Base-by-base conservation (phyloP, 495 filamentous ascomycete species). In the Penicillium daleae region DNA sequence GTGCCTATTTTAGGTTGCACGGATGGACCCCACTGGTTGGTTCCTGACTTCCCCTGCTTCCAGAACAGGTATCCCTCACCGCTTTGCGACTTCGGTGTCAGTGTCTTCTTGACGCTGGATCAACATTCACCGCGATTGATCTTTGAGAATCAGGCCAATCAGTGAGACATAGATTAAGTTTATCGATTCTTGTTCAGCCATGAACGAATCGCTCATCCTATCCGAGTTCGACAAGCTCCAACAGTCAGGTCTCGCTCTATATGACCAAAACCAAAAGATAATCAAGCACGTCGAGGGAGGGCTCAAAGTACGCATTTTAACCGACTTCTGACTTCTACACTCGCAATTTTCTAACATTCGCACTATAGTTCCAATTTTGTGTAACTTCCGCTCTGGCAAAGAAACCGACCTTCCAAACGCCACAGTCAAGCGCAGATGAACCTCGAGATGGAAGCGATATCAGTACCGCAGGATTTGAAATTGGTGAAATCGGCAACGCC, bases 351-450 rank as follows among this genome's bases (percentile, higher is more conserved):
- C 49, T 52, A 21, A 52, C 13, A 17, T 8, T n/a, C 6, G n/a
- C 49, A 19, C n/a, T 13, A 9, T 9, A 52, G 49, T 52, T 29
- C 6, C 49, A 52, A 52, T 52, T 52, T 6, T 52, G 49, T 21
- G 15, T 52, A 13, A 52, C 49, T 29, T 52, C 49, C 12, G 49
- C 49, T 52, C 26, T 52, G 4, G 24, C 49, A 2, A 52, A 32
- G 27, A 52, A 52, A 19, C 49, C 49, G 12, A 52, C 12, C 6
- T 52, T 52, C n/a, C 49, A 52, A 52, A 29, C 49, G n/a, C 49
- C 49, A 13, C 49, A 52, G 17, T 32, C 49, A 19, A 13, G 8
- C 26, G n/a, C 26, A 5, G 29, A n/a, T 12, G 27, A 52, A 5
- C 49, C 4, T 2, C 26, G 29, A 32, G 22, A 52, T 29, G 49